These are phyloP conservation scores for Fusarium torreyae DNA, from an alignment of 2,329 filamentous ascomycete genomes.

Conservation along the genomic window DNA sequence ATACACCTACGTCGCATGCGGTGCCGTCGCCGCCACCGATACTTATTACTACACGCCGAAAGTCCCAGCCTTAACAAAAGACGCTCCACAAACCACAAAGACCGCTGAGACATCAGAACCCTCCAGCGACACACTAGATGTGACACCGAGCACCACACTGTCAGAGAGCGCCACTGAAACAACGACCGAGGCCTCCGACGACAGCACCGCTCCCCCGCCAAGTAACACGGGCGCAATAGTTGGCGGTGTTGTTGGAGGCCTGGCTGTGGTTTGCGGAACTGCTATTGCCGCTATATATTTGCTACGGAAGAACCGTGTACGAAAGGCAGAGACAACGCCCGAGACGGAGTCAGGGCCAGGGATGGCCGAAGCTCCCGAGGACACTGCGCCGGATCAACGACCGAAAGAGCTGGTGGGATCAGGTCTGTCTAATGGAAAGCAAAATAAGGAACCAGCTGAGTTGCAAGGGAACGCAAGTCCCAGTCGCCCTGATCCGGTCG, in stretches of 20 bases:
- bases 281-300: conserved; percentile 6
- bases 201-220: not conserved
- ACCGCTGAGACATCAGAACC: conserved; percentile 12
- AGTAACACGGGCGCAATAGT: conserved; percentile 54
- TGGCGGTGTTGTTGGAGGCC: conserved; percentile 54
- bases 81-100: conserved; percentile 16
- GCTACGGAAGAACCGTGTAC: not conserved
- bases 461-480: not conserved
- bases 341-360: not conserved
- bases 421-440: not conserved
- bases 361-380: rapidly evolving
- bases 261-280: conserved; percentile 50
- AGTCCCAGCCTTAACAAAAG: conserved; percentile 2
- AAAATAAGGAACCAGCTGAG: not conserved
- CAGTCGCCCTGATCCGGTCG: not conserved
- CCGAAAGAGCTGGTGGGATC: not conserved
- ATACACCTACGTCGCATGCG: conserved; percentile 57
- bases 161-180: conserved; percentile 18
- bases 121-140: conserved; percentile 10
- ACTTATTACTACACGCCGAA: conserved; percentile 44
- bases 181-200: not conserved
- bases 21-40: conserved; percentile 45
- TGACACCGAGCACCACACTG: conserved; percentile 1
- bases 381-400: not conserved
- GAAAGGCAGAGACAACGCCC: not conserved